phyloP scores from a whole-genome alignment of 768 basidiomycete genomes.

The Panus rudis region DNA sequence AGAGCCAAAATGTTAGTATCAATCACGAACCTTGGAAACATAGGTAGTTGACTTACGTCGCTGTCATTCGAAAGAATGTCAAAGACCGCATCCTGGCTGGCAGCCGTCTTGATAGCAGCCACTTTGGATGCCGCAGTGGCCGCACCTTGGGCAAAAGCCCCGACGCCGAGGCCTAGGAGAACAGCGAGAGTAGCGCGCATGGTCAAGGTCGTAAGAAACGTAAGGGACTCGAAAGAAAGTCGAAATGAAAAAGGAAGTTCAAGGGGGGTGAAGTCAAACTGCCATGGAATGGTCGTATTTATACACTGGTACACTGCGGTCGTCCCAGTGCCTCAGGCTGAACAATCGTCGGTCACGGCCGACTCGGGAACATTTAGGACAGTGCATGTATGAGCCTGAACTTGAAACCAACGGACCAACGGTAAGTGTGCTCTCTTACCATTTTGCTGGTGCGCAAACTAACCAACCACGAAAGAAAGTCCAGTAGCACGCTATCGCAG shows the following conservation, averaged over 20 bases:
- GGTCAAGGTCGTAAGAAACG: neutral
- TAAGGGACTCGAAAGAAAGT: neutral
- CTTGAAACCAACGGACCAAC: too few species aligned
- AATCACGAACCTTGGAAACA: neutral
- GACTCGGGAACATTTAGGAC: too few species aligned
- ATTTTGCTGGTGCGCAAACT: too few species aligned
- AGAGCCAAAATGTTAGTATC: neutral
- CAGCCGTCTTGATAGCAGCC: conserved; percentile 14
- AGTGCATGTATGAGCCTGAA: too few species aligned
- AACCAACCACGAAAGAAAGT: too few species aligned
- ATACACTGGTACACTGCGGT: too few species aligned
- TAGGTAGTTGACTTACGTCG: conserved; percentile 11
- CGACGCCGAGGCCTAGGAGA: conserved; percentile 11
- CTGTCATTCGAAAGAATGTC: conserved; percentile 15
- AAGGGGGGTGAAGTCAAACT: neutral
- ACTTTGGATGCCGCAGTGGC: conserved; percentile 9
- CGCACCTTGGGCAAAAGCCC: conserved; percentile 2
- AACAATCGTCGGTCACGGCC: too few species aligned
- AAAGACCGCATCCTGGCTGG: conserved; percentile 16
- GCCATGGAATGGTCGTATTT: too few species aligned
- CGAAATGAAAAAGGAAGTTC: neutral
- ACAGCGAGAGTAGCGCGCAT: conserved; percentile 14
- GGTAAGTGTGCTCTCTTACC: too few species aligned
- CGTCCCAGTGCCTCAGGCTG: too few species aligned
- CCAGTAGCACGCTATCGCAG: too few species aligned